These are phyloP conservation scores for Ustilago shanxiensis DNA, from an alignment of 1,284 basidiomycete genomes.

Conservation along the genomic window DNA sequence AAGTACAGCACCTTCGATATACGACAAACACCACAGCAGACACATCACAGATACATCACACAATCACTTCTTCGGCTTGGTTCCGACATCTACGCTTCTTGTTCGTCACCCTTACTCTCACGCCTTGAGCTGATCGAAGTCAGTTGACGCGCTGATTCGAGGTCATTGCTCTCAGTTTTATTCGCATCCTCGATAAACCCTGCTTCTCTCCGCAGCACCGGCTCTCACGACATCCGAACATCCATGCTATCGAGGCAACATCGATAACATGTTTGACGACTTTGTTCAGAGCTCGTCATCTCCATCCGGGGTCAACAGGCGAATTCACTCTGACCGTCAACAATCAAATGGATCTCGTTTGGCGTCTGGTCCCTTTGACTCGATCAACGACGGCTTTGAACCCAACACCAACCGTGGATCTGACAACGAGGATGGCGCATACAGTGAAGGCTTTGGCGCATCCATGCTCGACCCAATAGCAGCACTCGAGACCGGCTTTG, in stretches of 20 bases:
- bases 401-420: neutral
- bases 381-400: constrained; percentile 46
- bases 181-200: no score
- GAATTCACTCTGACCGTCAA: constrained; percentile 8
- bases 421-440: neutral
- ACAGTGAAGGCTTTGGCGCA: constrained; percentile 16
- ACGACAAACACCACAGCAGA: no score
- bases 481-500: constrained; percentile 62
- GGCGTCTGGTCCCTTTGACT: constrained; percentile 7
- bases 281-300: constrained; percentile 55
- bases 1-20: neutral
- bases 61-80: neutral
- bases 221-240: no score
- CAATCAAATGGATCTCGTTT: constrained; percentile 9
- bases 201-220: no score
- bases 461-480: constrained; percentile 48
- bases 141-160: neutral
- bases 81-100: neutral
- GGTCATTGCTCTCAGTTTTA: neutral
- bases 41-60: neutral
- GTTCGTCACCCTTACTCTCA: neutral
- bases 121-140: neutral
- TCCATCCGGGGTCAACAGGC: constrained; percentile 14
- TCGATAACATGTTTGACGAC: constrained; percentile 46
- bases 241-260: neutral